Evolutionary conservation across 768 basidiomycete genomes (phyloP).

Genomic region (Phaffia australis): DNA sequence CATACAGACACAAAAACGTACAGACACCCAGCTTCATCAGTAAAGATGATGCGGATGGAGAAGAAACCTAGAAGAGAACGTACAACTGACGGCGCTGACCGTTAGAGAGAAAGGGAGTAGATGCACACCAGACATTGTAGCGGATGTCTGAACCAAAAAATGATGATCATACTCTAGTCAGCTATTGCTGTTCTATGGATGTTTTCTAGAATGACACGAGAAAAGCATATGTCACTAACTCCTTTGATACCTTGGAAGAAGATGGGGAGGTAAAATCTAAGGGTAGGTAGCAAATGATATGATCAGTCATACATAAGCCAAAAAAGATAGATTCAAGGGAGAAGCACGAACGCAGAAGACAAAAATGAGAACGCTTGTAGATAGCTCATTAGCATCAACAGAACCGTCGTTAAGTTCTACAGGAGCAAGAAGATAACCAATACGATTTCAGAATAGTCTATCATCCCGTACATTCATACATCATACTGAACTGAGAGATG

Average conservation of each 20-base stretch:
- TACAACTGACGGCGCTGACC: slow-evolving; percentile 8
- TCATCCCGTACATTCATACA: neutral
- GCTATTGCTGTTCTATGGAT: no score
- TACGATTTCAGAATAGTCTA: neutral
- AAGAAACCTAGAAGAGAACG: neutral
- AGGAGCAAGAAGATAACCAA: neutral
- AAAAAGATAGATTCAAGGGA: no score
- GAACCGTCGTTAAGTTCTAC: slow-evolving; percentile 10
- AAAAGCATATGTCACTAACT: neutral
- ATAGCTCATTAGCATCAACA: slow-evolving; percentile 1
- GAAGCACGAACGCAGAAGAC: slow-evolving; percentile 1
- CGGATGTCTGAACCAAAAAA: neutral
- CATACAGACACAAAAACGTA: neutral
- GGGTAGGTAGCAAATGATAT: neutral
- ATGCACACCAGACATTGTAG: slow-evolving; percentile 20
- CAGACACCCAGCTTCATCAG: neutral
- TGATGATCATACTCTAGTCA: no score
- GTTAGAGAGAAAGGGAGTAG: slow-evolving; percentile 24
- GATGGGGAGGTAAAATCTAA: slow-evolving; percentile 20
- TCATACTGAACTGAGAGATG: neutral
- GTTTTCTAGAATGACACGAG: neutral
- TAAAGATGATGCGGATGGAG: neutral
- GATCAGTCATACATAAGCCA: neutral
- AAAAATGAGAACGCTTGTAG: slow-evolving; percentile 22
- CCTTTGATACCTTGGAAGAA: slow-evolving; percentile 26